Base-by-base conservation (phyloP, 164 flowering plant species). In the Saururus chinensis region DNA sequence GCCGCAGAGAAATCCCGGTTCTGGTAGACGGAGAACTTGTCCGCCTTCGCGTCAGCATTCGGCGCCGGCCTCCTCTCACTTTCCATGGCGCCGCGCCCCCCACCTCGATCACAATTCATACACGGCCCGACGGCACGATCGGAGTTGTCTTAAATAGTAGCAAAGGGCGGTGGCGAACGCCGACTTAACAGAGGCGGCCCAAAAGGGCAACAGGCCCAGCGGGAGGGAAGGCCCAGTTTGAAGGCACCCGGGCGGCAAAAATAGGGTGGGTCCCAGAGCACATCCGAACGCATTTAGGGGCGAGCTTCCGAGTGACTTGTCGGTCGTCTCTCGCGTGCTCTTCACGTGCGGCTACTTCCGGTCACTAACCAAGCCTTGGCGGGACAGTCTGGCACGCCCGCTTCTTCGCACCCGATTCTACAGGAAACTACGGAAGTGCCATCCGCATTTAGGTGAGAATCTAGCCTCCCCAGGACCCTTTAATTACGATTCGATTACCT, bases 1-100 rank as follows among this genome's bases (percentile, higher is more conserved):
- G 86, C 96, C 20, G 92, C 92, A 26, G 96, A 82, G 22, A 92
- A 63, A 1, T 83, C 72, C 0, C 95, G 87, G 67, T 92, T 92
- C 72, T 80, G 90, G 64, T 92, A 92, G 40, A 82, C 92, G 0
- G 81, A 57, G 76, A 92, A 92, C 79, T 85, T 88, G 30, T 70
- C 51, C n/a, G 81, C 76, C 70, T 81, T 80, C 57, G 53, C 45
- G 40, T 70, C 76, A 54, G 77, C 67, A 40, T 80, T 19, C 59
- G 62, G 51, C 62, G 59, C 63, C 20, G 68, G 64, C 58, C 73
- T 40, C 75, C 74, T 60, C 68, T 77, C 77, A 70, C 66, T 41
- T 53, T n/a, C 56, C 56, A 30, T 30, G 37, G 37, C 37, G 37
- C 37, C 37, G 37, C 4, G 37, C 37, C n/a, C n/a, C n/a, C n/a